A percentile compares a stretch with the other conserved stretches of the same genome.
These are phyloP conservation scores for Cicer judaicum DNA, from an alignment of 306 rosid species.

Conservation along the genomic window DNA sequence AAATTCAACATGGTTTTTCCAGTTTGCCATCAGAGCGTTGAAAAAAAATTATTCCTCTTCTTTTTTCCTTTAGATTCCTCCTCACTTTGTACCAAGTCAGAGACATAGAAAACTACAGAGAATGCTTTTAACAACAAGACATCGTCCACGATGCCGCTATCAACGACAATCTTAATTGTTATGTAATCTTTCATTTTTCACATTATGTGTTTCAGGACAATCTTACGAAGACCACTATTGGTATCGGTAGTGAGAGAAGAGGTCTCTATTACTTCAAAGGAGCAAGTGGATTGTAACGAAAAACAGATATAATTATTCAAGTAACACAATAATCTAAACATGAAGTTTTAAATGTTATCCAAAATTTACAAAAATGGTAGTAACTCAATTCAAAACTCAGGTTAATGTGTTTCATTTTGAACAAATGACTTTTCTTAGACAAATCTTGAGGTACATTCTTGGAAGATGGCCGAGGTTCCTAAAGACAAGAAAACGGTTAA, in stretches of 20 bases:
- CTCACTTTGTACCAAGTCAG: too few species aligned
- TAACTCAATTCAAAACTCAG: background rate
- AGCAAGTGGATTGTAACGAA: background rate
- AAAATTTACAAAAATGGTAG: background rate
- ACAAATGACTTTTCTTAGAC: background rate
- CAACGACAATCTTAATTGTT: background rate
- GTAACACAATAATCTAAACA: background rate
- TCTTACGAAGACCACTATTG: background rate
- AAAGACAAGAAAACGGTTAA: background rate
- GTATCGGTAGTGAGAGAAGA: background rate
- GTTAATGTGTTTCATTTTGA: background rate
- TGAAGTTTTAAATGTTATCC: background rate
- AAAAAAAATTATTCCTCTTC: too few species aligned
- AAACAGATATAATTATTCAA: background rate
- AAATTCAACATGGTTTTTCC: too few species aligned
- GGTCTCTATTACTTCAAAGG: background rate
- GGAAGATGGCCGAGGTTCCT: background rate
- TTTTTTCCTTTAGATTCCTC: too few species aligned
- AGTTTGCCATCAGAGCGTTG: too few species aligned
- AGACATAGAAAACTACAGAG: too few species aligned
- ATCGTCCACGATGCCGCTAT: too few species aligned
- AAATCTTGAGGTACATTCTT: background rate
- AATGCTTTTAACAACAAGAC: too few species aligned
- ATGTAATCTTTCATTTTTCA: background rate
- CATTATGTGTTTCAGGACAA: constrained; percentile 3